These are phyloP conservation scores for Leucocoprinus leucothites DNA, from an alignment of 768 basidiomycete species.

Conservation along the genomic window DNA sequence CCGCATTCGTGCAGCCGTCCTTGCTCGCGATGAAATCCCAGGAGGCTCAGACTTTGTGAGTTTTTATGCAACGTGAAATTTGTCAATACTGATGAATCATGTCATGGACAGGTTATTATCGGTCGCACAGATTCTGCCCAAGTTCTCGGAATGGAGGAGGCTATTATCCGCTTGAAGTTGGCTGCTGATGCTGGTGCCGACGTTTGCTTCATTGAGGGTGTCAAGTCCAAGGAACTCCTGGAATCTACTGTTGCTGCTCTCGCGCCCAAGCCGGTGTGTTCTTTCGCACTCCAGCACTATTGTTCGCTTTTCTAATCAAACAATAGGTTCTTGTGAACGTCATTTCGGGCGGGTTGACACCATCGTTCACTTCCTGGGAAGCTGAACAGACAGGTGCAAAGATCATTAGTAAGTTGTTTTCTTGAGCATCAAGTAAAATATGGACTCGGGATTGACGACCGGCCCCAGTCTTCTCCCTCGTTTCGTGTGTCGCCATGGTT, in stretches of 20 bases:
- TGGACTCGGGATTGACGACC: no score
- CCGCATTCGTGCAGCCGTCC: conserved; percentile 73
- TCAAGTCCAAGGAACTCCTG: conserved; percentile 64
- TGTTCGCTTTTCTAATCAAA: not conserved
- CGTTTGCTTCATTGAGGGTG: conserved; percentile 80
- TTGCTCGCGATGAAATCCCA: conserved; percentile 71
- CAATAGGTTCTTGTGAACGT: conserved; percentile 67
- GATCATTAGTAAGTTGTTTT: conserved; percentile 58
- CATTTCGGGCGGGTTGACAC: conserved; percentile 73
- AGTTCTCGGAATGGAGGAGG: conserved; percentile 76
- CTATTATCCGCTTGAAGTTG: conserved; percentile 57
- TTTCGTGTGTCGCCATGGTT: conserved; percentile 72
- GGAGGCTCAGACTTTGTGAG: conserved; percentile 68
- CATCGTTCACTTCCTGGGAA: conserved; percentile 65
- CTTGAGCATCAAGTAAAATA: not conserved
- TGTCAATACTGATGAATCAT: not conserved
- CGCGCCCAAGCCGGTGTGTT: conserved; percentile 62
- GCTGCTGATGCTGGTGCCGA: conserved; percentile 73
- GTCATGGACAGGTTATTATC: conserved; percentile 50
- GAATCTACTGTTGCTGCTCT: conserved; percentile 60
- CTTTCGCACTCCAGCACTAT: not conserved
- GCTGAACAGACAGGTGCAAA: conserved; percentile 71
- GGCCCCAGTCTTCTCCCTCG: conserved; percentile 75
- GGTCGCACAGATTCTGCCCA: conserved; percentile 80
- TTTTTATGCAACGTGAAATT: not conserved